These are phyloP conservation scores for Plasmodium fragile DNA, from an alignment of 169 alveolate genomes.

Conservation along the genomic window DNA sequence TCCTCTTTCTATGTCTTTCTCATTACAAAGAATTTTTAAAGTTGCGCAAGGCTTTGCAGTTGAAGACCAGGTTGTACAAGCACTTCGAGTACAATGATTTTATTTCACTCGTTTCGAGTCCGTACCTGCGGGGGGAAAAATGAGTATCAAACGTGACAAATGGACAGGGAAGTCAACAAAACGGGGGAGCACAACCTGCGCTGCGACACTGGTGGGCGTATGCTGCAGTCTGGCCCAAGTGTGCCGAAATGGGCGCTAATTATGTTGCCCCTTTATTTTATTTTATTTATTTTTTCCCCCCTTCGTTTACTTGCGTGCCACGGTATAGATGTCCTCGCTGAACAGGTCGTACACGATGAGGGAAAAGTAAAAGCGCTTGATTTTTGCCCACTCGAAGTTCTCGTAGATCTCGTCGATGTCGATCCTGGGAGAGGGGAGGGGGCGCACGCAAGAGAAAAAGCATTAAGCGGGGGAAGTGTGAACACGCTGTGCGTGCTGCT, in stretches of 20 bases:
- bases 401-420: constrained; percentile 49
- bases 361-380: constrained; percentile 57
- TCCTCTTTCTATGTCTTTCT: constrained; percentile 7
- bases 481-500: not conserved
- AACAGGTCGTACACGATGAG: constrained; percentile 48
- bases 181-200: not conserved
- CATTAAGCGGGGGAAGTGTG: not conserved
- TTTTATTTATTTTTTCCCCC: constrained; percentile 3
- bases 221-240: not conserved
- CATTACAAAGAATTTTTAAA: constrained; percentile 65
- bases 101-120: constrained; percentile 33
- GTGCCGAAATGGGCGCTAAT: not conserved
- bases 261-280: not conserved
- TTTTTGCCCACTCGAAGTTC: constrained; percentile 61
- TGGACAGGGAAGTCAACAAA: not conserved
- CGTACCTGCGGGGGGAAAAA: constrained; percentile 14
- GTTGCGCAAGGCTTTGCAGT: constrained; percentile 26
- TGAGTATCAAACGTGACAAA: not conserved
- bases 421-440: not conserved
- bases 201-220: not conserved
- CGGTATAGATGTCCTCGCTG: constrained; percentile 34
- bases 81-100: constrained; percentile 24
- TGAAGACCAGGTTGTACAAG: constrained; percentile 33
- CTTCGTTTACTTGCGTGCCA: constrained; percentile 14
- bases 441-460: not conserved